A percentile compares a stretch with the other conserved stretches of the same genome.
These are phyloP conservation scores for Puccinellia tenuiflora DNA, from an alignment of 176 grass and related monocot genomes.

Conservation along the genomic window DNA sequence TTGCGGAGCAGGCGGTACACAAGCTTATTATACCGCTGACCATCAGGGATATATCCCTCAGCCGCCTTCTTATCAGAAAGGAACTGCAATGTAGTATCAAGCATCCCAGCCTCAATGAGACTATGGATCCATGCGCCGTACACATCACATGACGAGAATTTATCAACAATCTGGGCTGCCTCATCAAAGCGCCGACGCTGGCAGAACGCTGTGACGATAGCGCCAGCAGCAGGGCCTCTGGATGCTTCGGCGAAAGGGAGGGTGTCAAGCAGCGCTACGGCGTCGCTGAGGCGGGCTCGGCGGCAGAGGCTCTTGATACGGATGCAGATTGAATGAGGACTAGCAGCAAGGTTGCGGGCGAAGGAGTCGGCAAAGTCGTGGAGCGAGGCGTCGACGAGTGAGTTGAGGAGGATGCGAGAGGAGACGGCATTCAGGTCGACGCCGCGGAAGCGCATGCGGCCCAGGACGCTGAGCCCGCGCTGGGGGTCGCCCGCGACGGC, in stretches of 20 bases:
- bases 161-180: slow-evolving; percentile 55
- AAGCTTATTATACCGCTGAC: slow-evolving; percentile 43
- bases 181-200: slow-evolving; percentile 31
- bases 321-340: slow-evolving; percentile 44
- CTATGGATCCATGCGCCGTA: slow-evolving; percentile 59
- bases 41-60: slow-evolving; percentile 70
- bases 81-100: slow-evolving; percentile 58
- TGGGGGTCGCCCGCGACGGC: slow-evolving; percentile 79
- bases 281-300: slow-evolving; percentile 35
- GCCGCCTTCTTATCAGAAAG: slow-evolving; percentile 59
- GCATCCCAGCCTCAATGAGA: slow-evolving; percentile 42
- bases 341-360: slow-evolving; percentile 27
- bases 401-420: slow-evolving; percentile 74
- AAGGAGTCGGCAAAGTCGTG: slow-evolving; percentile 74
- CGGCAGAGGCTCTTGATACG: slow-evolving; percentile 69
- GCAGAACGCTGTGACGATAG: slow-evolving; percentile 45
- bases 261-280: slow-evolving; percentile 58
- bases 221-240: slow-evolving; percentile 29
- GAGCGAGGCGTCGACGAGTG: slow-evolving; percentile 76
- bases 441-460: slow-evolving; percentile 73
- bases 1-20: slow-evolving; percentile 45
- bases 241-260: slow-evolving; percentile 30
- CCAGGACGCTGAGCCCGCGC: slow-evolving; percentile 56
- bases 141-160: slow-evolving; percentile 52
- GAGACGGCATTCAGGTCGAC: slow-evolving; percentile 60